A percentile compares a stretch with the other conserved stretches of the same genome.
Conservation (phyloP, 495 filamentous ascomycete species). For the Lasiosphaeriaceae sp. region DNA sequence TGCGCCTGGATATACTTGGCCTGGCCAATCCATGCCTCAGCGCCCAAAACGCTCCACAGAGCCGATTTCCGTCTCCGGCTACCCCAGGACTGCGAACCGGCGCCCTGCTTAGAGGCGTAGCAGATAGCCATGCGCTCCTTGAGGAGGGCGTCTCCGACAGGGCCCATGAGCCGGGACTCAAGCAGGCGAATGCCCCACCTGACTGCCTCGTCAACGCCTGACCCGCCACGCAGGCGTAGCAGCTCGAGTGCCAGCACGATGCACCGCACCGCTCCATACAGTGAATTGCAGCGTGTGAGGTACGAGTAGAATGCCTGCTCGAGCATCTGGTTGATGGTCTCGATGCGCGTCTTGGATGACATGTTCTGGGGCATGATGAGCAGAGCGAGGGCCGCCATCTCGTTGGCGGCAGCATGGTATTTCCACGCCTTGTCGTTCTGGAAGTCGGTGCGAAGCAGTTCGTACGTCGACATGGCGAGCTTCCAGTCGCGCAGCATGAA, state of each 20-base stretch:
- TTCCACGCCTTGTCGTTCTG: constrained; percentile 94
- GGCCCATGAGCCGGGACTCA: constrained; percentile 69
- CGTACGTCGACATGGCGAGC: constrained; percentile 85
- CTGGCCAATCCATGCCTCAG: constrained; percentile 75
- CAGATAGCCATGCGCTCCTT: constrained; percentile 81
- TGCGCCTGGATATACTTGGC: constrained; percentile 67
- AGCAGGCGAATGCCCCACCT: constrained; percentile 77
- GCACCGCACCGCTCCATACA: constrained; percentile 73
- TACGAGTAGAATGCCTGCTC: constrained; percentile 91
- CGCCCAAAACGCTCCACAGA: constrained; percentile 81
- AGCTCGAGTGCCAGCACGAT: constrained; percentile 76
- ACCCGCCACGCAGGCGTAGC: constrained; percentile 69
- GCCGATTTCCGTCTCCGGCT: constrained; percentile 75
- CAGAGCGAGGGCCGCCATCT: constrained; percentile 84
- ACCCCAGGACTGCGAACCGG: constrained; percentile 62
- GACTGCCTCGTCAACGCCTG: constrained; percentile 80
- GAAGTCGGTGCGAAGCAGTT: constrained; percentile 81
- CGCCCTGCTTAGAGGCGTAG: constrained; percentile 67
- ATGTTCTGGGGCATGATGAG: constrained; percentile 69
- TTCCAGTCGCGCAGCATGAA: constrained; percentile 97
- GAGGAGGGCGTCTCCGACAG: constrained; percentile 72
- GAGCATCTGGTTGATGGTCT: constrained; percentile 77
- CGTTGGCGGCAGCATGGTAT: constrained; percentile 86
- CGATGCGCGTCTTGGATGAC: constrained; percentile 67
- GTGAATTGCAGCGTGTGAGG: constrained; percentile 71